phyloP scores from a whole-genome alignment of 1,284 basidiomycete species.

The Leccinum subspadiceum region DNA sequence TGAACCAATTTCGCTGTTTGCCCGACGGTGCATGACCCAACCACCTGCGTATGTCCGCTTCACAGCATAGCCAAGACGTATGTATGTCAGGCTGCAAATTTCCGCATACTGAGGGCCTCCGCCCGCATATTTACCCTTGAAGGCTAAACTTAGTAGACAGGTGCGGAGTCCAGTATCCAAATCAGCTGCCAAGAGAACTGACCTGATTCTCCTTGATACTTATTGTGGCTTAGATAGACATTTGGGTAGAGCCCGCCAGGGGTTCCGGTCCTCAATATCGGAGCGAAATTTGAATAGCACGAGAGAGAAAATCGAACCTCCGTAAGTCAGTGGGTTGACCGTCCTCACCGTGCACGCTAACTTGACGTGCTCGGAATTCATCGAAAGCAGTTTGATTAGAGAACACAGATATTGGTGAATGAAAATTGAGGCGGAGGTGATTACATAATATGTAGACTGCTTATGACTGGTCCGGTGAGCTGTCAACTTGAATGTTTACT shows the following conservation, averaged over 20 bases:
- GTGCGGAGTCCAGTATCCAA: neutral
- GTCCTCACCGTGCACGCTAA: neutral
- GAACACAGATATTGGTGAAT: neutral
- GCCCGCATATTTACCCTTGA: conserved; percentile 1
- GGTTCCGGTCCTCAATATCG: neutral
- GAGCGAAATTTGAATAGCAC: neutral
- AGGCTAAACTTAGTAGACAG: conserved; percentile 1
- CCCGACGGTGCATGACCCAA: conserved; percentile 18
- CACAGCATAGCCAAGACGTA: conserved; percentile 8
- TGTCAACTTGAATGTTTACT: neutral
- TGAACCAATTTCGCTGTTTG: conserved; percentile 15
- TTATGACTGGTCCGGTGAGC: neutral
- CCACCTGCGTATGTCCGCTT: conserved; percentile 2
- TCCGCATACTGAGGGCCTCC: neutral
- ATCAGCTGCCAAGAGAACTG: conserved; percentile 13
- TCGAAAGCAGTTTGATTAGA: neutral
- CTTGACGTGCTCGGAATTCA: neutral
- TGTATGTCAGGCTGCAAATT: neutral
- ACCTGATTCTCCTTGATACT: conserved; percentile 1
- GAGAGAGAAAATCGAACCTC: neutral
- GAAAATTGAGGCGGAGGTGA: conserved; percentile 7
- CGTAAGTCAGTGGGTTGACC: neutral
- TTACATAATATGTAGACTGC: too few relatives aligned
- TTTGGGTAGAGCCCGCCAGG: conserved; percentile 2
- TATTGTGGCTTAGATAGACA: conserved; percentile 1